Base-by-base conservation (phyloP, 176 grass and related monocot species). In the Phyllostachys edulis region DNA sequence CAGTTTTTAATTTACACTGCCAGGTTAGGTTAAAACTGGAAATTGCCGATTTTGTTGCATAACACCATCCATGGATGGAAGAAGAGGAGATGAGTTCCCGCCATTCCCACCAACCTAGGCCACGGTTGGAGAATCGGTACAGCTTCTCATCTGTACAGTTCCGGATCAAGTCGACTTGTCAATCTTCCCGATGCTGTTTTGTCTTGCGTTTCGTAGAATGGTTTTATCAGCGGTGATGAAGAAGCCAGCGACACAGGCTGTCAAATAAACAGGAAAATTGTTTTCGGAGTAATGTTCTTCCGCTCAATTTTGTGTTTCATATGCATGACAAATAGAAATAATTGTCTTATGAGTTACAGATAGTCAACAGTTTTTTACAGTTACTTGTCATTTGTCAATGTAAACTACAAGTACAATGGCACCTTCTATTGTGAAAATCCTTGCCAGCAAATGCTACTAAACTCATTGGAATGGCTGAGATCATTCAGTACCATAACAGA, bases 191-290 rank as follows among this genome's bases (percentile, higher is more conserved):
- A 95, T 92, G 6, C 87, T 90, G 82, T 98, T 98, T 61, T 89
- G 85, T 66, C 93, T 91, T 66, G 96, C 93, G 23, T 63, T 95
- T 37, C 82, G 67, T n/a, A 95, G 80, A 81, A 98, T 95, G 11
- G 49, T 84, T 84, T 77, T 86, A 76, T 98, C 96, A 66, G 93
- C 96, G 26, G 89, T 89, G 59, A 98, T 98, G 90, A 95, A 95
- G 87, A 98, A 98, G n/a, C 93, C 96, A 46, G 93, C 50, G 62
- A 95, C 72, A 56, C 90, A 89, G 51, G 89, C 96, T 98, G 92
- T 63, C 24, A 83, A 84, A 89, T 11, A 44, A 75, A 85, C 9
- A 46, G 2, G 14, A 15, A 60, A 75, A 50, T 41, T 78, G 18
- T 64, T 88, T 77, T 63, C 75, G n/a, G 77, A 54, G 32, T 45